phyloP scores from a whole-genome alignment of 2,329 filamentous ascomycete species.

The Pseudogymnoascus sp. region DNA sequence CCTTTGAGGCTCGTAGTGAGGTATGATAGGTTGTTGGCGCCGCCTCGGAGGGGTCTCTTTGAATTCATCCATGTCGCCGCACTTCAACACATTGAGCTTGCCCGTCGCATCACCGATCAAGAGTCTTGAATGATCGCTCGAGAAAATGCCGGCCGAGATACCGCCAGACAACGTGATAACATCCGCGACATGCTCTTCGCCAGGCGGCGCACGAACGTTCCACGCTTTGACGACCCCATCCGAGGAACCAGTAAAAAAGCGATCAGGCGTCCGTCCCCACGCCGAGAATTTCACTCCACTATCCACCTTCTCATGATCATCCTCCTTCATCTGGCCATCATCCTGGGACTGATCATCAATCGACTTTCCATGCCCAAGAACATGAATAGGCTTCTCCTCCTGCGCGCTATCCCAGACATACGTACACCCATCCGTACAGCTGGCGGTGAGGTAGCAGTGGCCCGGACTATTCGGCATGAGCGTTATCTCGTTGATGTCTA shows the following conservation, averaged over 20 bases:
- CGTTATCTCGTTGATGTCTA: constrained; percentile 55
- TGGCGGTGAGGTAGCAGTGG: constrained; percentile 49
- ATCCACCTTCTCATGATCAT: constrained; percentile 43
- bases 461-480: constrained; percentile 46
- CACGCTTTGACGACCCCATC: constrained; percentile 56
- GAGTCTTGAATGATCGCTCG: constrained; percentile 45
- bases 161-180: constrained; percentile 48
- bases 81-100: constrained; percentile 46
- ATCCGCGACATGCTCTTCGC: constrained; percentile 41
- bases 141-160: constrained; percentile 51
- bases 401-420: constrained; percentile 56
- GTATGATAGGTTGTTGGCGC: constrained; percentile 40
- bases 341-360: constrained; percentile 25
- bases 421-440: constrained; percentile 52
- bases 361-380: constrained; percentile 42
- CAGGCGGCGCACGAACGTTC: constrained; percentile 42
- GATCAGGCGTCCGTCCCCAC: constrained; percentile 49
- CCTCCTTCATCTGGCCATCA: constrained; percentile 24
- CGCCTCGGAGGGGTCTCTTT: constrained; percentile 28
- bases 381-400: constrained; percentile 48
- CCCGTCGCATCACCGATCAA: constrained; percentile 55
- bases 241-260: constrained; percentile 56
- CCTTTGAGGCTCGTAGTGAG: constrained; percentile 30
- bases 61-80: constrained; percentile 34
- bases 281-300: constrained; percentile 56